Base-by-base conservation (phyloP, 2,329 filamentous ascomycete species). In the Fusarium acutatum region DNA sequence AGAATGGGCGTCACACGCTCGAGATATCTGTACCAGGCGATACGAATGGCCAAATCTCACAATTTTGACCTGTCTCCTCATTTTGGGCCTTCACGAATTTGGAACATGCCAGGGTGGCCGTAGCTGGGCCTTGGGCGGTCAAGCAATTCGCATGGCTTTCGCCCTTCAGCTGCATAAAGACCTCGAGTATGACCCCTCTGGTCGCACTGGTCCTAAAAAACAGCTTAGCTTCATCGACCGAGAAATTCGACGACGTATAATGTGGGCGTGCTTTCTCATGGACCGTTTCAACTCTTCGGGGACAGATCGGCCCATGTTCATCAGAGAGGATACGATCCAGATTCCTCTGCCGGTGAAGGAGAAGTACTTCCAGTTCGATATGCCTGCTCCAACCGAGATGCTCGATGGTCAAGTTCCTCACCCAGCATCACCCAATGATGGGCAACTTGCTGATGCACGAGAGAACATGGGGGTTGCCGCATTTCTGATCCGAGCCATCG, bases 251-350 rank as follows among this genome's bases (percentile, higher is more conserved):
- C 87, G 96, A 75, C 90, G 96, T 64, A 96, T 95, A 6, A 98
- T 99, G 96, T 99, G 96, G 96, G 94, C 95, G 18, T 98, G 96
- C 80, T 97, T 97, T 79, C 83, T 98, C 64, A 98, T 98, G 95
- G 96, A 99, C 80, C 91, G 96, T 1, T 98, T 98, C 85, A 98
- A 97, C 82, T 98, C 96, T 1, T 98, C 95, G 3, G 96, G 96
- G 5, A 97, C 94, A 6, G 95, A 98, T 78, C 89, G 96, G 41
- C 96, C 96, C 26, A 94, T 94, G 60, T 97, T 98, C 75, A 92
- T 97, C 61, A 92, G 94, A 74, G 95, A 98, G 81, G 94, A 96
- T 74, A 94, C 94, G 62, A 89, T 98, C 69, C 92, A 94, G 75
- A 94, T 98, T 22, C 96, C 96, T 72, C 84, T 99, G 30, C 96